Percentiles rank a stretch among this genome's conserved stretches.
Conservation (phyloP, 257 asterid genomes). For the Cordia subcordata region DNA sequence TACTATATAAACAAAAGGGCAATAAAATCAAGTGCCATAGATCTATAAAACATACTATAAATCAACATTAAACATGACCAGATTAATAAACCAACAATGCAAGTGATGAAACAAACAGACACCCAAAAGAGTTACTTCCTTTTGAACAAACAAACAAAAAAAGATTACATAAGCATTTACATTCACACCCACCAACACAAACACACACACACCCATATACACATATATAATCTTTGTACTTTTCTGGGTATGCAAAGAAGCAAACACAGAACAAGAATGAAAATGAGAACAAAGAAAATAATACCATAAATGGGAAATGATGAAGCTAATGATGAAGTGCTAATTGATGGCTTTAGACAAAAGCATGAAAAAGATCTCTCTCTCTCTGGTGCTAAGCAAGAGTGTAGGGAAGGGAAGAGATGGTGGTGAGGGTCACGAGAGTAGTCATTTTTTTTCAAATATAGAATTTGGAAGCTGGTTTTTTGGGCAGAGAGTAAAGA, state of each 20-base stretch:
- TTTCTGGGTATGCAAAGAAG: not conserved
- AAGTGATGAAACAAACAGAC: not conserved
- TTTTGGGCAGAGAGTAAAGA: not conserved
- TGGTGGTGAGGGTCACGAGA: slow-evolving; percentile 54
- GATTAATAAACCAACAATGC: not conserved
- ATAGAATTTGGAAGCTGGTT: slow-evolving; percentile 22
- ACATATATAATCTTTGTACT: too few relatives aligned
- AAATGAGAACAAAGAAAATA: too few relatives aligned
- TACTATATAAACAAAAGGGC: not conserved
- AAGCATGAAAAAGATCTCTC: slow-evolving; percentile 10
- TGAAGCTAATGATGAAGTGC: not conserved
- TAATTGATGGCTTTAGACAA: too few relatives aligned
- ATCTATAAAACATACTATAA: not conserved
- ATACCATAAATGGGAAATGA: not conserved
- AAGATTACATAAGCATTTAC: not conserved
- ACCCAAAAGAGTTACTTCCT: not conserved
- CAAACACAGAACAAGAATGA: too few relatives aligned
- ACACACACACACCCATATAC: not conserved
- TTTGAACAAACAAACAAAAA: not conserved
- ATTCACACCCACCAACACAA: not conserved
- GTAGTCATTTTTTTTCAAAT: slow-evolving; percentile 28
- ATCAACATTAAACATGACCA: not conserved
- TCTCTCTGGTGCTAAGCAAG: slow-evolving; percentile 13
- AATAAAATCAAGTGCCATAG: not conserved
- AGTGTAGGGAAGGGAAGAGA: slow-evolving; percentile 60